Base-by-base conservation (phyloP, 2,329 filamentous ascomycete genomes). In the Pseudonectria buxi region DNA sequence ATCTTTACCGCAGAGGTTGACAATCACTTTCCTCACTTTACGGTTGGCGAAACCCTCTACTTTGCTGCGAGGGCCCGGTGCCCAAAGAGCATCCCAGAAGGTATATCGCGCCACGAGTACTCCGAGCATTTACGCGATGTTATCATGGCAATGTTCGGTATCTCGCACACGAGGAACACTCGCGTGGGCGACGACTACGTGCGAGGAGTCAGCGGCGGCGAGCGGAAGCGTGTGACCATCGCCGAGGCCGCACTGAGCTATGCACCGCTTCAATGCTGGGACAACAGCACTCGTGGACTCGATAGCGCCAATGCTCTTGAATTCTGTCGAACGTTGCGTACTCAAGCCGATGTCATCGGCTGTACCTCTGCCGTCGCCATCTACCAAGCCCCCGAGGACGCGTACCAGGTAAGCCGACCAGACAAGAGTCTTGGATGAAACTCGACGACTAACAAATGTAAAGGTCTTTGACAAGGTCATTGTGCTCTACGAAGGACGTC, bases 151-250 rank as follows among this genome's bases (percentile, higher is more conserved):
- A 39, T 87, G 64, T 87, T 87, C 44, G 81, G 81, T 6, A 86
- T 87, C 36, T 69, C 66, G 7, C 83, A 87, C 50, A 86, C 82
- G 0, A 75, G 74, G 48, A 70, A 83, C 49, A 87, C 83, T 0
- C 65, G 75, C 2, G 81, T 87, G 4, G 83, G 83, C 16, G 77
- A 86, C 51, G 76, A 81, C 41, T 68, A 60, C 47, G 70, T 80
- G 6, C 74, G 81, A 32, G 83, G 83, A 55, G 78, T 88, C 1
- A 83, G 77, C 28, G 83, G 83, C 47, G 83, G 83, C 35, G 83
- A 88, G 59, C 67, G 83, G 16, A 87, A 87, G 57, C 78, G 83
- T 52, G 82, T 85, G 9, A 79, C 77, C 24, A 86, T 87, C 44
- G 81, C 81, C 1, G 83, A 88, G 56, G 83, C 81, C 1, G 61